Conservation (phyloP, 1,284 basidiomycete species). For the Earliella scabrosa region DNA sequence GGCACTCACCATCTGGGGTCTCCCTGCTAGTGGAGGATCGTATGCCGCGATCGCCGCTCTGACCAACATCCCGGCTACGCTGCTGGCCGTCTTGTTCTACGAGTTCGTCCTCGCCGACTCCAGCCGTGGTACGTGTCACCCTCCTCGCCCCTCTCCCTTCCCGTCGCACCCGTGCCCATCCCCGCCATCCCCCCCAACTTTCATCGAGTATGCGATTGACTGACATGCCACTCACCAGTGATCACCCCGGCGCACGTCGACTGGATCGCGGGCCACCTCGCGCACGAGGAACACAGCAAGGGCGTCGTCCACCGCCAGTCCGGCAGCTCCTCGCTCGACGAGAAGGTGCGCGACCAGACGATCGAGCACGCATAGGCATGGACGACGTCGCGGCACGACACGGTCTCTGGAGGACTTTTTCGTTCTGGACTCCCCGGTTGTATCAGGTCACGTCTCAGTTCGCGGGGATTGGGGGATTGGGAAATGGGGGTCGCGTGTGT, state of each 20-base stretch:
- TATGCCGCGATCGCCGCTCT: conserved; percentile 69
- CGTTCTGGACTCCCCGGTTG: no score
- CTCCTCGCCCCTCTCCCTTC: neutral
- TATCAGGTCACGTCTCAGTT: no score
- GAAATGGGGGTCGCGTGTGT: no score
- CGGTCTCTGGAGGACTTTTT: no score
- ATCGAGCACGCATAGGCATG: conserved; percentile 6
- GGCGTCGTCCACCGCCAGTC: conserved; percentile 11
- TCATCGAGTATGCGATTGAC: neutral
- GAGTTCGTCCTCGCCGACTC: conserved; percentile 60
- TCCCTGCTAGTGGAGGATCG: conserved; percentile 51
- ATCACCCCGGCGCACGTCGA: conserved; percentile 29
- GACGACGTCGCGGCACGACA: no score
- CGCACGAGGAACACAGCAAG: conserved; percentile 32
- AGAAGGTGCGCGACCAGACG: conserved; percentile 23
- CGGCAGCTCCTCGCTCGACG: conserved; percentile 13
- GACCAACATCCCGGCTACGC: conserved; percentile 65
- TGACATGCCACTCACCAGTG: conserved; percentile 19
- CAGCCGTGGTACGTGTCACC: conserved; percentile 42
- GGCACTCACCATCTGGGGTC: conserved; percentile 63
- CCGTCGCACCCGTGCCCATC: neutral
- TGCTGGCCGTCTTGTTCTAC: conserved; percentile 55
- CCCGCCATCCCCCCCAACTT: neutral
- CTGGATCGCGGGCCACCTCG: conserved; percentile 28
- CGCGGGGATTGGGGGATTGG: no score